Base-by-base conservation (phyloP, 257 asterid species). In the Solanum appendiculatum region DNA sequence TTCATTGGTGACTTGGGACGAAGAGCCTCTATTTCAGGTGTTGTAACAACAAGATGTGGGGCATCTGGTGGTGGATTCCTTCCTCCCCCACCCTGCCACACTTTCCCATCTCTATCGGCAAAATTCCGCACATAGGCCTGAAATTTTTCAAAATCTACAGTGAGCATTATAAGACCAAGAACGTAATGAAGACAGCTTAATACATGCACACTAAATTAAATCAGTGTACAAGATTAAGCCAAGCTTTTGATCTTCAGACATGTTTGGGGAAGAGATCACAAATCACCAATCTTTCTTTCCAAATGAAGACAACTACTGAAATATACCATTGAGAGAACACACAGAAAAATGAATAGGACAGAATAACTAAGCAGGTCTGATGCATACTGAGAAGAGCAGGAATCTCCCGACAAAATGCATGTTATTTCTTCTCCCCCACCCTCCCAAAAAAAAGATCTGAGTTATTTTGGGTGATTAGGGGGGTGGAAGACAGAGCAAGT, bases 1-100 rank as follows among this genome's bases (percentile, higher is more conserved):
- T 96, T 97, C 99, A 96, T 97, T 2, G 99, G 99, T 10, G 99
- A 97, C 86, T 97, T 97, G 44, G 99, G 99, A 37, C 99, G 97
- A 80, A 97, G 95, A 13, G 96, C 83, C 86, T 97, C 99, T 27
- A 97, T 97, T 77, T 97, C 99, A 0, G 98, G 98, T 36, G 99
- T 97, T 36, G 99, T 97, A 85, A 88, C 90, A 84, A 96, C 98
- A 16, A 96, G 99, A 87, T 96, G 99, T 39, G 99, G 98, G 8
- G 99, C 97, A 86, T 97, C 99, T 0, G 98, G 98, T 48, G 99
- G 99, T 82, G 99, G 99, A 90, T 97, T 97, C 87, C 99, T 91
- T 78, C 99, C 99, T 86, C 97, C 98, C 46, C 98, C 98, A 44
- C 99, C 99, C 13, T 90, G 85, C 99, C 99, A 97, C 39, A 94